Evolutionary conservation across 2,329 filamentous ascomycete species (phyloP), one percentile per base, ranked within the genome.

Genomic region (Chaetomiaceae sp.): DNA sequence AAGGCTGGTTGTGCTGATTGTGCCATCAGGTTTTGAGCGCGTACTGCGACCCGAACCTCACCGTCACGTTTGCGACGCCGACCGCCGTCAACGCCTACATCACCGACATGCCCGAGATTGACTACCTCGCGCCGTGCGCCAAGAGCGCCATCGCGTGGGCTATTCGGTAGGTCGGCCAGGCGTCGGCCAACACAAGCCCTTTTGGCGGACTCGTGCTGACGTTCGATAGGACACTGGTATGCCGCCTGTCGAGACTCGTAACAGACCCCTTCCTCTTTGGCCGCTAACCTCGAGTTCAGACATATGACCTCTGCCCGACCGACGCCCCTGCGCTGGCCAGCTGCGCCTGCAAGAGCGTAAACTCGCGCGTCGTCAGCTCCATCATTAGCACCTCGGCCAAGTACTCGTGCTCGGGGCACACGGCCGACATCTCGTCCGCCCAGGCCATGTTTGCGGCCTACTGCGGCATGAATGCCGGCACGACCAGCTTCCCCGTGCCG

Each of bases 261-360:
- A 17, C 27, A 17, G 25, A 12, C 15, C 15, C 19, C 6, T 15
- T 5, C 6, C 4, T 11, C 6, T n/a, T 20, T 27, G 19, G 6
- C 42, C 31, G 14, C 45, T 57, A 38, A 59, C 39, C 31, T 27
- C 15, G 9, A 19, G 4, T 12, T 11, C 33, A 59, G 59, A 60
- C 53, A 9, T 53, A 57, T 15, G 20, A 39, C n/a, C 15, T 23
- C 6, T 70, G 68, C 51, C 67, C 65, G 4, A 12, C 57, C 1
- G 64, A 68, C 12, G 61, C 66, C 0, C 52, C 59, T 3, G 53
- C 59, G 11, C 57, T 77, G 20, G 78, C 77, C 2, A 74, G 75
- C 2, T 82, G 79, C 54, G 75, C 75, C 22, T 82, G 79, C 63
- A 65, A 80, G 63, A 72, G 75, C 44, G 70, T 75, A 36, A 77